Evolutionary conservation across 1,284 basidiomycete species (phyloP), one percentile per base, ranked within the genome.

Genomic region (Mycosarcoma maydis): DNA sequence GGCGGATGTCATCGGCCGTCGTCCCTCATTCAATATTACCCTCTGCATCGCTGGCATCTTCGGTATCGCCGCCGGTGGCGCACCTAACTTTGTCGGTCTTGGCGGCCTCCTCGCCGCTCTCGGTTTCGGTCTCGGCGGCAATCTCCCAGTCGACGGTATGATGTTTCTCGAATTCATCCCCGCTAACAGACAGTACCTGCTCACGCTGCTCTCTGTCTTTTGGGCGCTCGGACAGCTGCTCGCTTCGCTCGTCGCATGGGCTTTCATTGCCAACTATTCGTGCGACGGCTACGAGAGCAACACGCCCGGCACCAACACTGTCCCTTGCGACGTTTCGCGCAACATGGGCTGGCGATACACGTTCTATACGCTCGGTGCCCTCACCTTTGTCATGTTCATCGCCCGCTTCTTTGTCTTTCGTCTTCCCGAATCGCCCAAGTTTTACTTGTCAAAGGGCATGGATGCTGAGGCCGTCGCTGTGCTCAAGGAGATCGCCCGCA

Each of bases 391-490:
- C 48, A 67, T 74, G 50, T 81, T 78, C 45, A 45, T 81, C 44
- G 36, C 54, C 23, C 78, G 80, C 30, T 80, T 80, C 59, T 62
- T 73, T 33, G 55, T 81, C 46, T 80, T 81, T 61, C 64, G 61
- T 17, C 72, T 81, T 26, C 80, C 80, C 33, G 80, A 81, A 51
- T 80, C 78, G 47, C 80, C 80, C 55, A 81, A 81, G 66, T 81
- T 49, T 60, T 71, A 80, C 38, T 61, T 81, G 23, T 71, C 77
- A 20, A 74, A 80, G 57, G 80, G 80, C n/a, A 75, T 73, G 19
- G 80, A 81, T 49, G 78, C 76, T 38, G 79, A 80, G 20, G 80
- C 80, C 1, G 75, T 81, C 19, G 62, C 50, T 2, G 73, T 72
- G 5, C 61, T 81, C 56, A 68, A 71, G 37, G 73, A 78, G 39